Conservation (phyloP, 768 basidiomycete species). For the Lentinula sp. region DNA sequence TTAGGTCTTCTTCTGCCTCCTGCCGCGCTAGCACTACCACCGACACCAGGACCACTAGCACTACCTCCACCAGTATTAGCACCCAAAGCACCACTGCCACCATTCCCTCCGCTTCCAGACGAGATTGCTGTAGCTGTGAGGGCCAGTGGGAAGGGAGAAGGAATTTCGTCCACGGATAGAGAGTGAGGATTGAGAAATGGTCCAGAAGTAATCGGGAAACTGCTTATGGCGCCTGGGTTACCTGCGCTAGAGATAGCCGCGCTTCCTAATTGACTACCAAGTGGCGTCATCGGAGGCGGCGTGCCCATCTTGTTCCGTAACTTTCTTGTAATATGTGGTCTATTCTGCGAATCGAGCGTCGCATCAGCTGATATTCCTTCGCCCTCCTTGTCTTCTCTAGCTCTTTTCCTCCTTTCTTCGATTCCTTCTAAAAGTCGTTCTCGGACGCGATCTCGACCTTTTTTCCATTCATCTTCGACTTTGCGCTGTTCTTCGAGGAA, state of each 20-base stretch:
- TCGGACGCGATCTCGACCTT: slow-evolving; percentile 67
- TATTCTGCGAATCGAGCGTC: slow-evolving; percentile 67
- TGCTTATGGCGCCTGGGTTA: slow-evolving; percentile 24
- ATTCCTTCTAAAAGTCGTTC: slow-evolving; percentile 80
- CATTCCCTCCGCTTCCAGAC: slow-evolving; percentile 20
- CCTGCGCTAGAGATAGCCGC: slow-evolving; percentile 29
- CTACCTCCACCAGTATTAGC: slow-evolving; percentile 16
- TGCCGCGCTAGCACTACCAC: slow-evolving; percentile 21
- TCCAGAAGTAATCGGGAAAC: slow-evolving; percentile 59
- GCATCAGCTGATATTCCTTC: slow-evolving; percentile 76
- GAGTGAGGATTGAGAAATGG: slow-evolving; percentile 80
- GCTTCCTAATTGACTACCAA: slow-evolving; percentile 21
- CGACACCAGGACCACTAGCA: slow-evolving; percentile 24
- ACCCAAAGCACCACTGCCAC: slow-evolving; percentile 20
- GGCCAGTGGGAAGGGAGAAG: slow-evolving; percentile 77
- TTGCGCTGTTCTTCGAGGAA: slow-evolving; percentile 74
- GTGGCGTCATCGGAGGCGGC: slow-evolving; percentile 73
- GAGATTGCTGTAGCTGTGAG: slow-evolving; percentile 51
- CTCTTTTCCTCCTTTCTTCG: slow-evolving; percentile 72
- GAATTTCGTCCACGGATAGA: slow-evolving; percentile 79
- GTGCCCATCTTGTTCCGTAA: slow-evolving; percentile 76
- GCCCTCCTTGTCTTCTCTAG: slow-evolving; percentile 85
- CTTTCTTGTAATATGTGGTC: slow-evolving; percentile 79
- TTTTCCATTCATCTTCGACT: slow-evolving; percentile 80
- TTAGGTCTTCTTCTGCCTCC: slow-evolving; percentile 46